phyloP scores from a whole-genome alignment of 805 yeast species.

The Alloascoidea hylecoeti region DNA sequence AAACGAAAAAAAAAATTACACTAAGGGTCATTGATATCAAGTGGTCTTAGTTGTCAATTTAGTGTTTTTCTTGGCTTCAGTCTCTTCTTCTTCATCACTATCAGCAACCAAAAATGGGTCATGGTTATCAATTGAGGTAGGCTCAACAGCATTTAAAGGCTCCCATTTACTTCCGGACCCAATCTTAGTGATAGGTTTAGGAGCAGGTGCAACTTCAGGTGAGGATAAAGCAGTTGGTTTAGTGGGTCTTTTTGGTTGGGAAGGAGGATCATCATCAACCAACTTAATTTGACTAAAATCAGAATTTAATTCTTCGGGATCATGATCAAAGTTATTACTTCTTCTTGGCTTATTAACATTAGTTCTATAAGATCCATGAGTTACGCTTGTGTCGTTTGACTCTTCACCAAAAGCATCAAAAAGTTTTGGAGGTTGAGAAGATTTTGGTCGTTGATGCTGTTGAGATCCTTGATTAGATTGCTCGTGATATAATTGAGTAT shows the following conservation, averaged over 20 bases:
- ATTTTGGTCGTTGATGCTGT: background rate
- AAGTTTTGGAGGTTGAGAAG: background rate
- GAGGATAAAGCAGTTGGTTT: too few species aligned
- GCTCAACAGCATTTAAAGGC: slow-evolving; percentile 5
- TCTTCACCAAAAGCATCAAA: background rate
- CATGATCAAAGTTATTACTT: background rate
- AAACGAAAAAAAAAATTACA: too few species aligned
- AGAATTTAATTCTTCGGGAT: slow-evolving; percentile 3
- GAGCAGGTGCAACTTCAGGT: background rate
- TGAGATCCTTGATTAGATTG: background rate
- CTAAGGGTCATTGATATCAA: too few species aligned
- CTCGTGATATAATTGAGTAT: background rate
- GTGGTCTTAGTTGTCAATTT: too few species aligned
- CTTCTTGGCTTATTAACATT: background rate
- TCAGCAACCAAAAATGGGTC: slow-evolving; percentile 17
- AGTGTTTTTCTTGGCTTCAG: too few species aligned
- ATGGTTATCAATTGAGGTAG: slow-evolving; percentile 5
- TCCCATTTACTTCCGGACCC: slow-evolving; percentile 8
- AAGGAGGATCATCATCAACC: slow-evolving; percentile 7
- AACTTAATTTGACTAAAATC: slow-evolving; percentile 5
- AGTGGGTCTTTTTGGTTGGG: slow-evolving; percentile 10
- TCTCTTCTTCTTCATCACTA: slow-evolving; percentile 11
- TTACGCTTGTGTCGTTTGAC: background rate
- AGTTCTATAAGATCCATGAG: background rate
- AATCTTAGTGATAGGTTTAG: slow-evolving; percentile 7